Percentiles rank a stretch among this genome's conserved stretches.
Evolutionary conservation across 768 basidiomycete species (phyloP).

Genomic region (Kwoniella mangroviensis): DNA sequence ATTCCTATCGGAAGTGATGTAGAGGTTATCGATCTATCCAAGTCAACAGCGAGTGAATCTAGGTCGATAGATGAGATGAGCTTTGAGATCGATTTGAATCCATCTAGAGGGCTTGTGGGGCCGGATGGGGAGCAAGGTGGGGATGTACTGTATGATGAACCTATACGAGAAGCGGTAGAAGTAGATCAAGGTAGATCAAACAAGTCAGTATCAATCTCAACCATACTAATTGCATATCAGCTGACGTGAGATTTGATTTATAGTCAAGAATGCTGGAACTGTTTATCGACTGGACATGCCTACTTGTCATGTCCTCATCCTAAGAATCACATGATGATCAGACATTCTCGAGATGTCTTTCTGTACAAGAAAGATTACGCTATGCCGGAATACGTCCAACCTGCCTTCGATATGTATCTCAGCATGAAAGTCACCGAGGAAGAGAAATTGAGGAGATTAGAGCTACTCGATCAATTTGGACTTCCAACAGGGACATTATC

Average conservation of each 20-base stretch:
- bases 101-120: neutral
- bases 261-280: slow-evolving; percentile 46
- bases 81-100: slow-evolving; percentile 17
- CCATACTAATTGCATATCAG: neutral
- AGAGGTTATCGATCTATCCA: slow-evolving; percentile 17
- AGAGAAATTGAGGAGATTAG: slow-evolving; percentile 31
- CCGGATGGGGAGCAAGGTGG: slow-evolving; percentile 2
- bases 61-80: slow-evolving; percentile 5
- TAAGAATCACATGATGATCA: slow-evolving; percentile 34
- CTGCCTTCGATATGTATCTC: slow-evolving; percentile 23
- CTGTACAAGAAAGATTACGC: slow-evolving; percentile 21
- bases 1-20: slow-evolving; percentile 29
- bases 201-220: neutral
- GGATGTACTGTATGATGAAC: slow-evolving; percentile 26
- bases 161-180: neutral
- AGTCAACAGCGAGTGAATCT: slow-evolving; percentile 6
- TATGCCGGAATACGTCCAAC: slow-evolving; percentile 12
- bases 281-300: slow-evolving; percentile 39
- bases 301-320: slow-evolving; percentile 36
- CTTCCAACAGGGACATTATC: slow-evolving; percentile 31
- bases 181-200: neutral
- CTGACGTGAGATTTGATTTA: slow-evolving; percentile 6
- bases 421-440: slow-evolving; percentile 26
- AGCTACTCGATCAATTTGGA: slow-evolving; percentile 28
- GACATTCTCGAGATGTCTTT: slow-evolving; percentile 29